A percentile compares a stretch with the other conserved stretches of the same genome.
phyloP scores from a whole-genome alignment of 2,329 filamentous ascomycete species.

The Cephalotrichum gorgonifer region DNA sequence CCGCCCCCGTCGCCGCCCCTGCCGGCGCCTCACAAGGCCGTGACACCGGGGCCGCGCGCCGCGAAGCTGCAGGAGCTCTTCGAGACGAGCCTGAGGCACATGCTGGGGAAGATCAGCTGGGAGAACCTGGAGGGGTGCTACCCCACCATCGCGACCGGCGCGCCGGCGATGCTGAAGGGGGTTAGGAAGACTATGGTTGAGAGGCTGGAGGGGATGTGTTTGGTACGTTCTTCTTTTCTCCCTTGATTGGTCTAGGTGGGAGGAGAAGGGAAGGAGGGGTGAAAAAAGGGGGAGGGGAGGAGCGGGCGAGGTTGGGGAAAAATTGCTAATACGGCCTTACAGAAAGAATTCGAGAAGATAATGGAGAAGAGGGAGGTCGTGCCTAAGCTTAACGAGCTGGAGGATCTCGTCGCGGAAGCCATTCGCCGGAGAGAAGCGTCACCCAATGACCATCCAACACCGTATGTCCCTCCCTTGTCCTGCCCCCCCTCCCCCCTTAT shows the following conservation, averaged over 20 bases:
- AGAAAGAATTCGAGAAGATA: constrained; percentile 49
- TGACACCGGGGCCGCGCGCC: constrained; percentile 46
- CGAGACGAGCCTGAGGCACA: constrained; percentile 38
- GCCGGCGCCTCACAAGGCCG: constrained; percentile 28
- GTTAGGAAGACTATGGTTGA: constrained; percentile 50
- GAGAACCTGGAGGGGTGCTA: constrained; percentile 51
- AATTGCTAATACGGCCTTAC: constrained; percentile 6
- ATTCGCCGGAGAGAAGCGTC: constrained; percentile 22
- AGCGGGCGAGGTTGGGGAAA: neutral
- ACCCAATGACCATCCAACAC: constrained; percentile 23
- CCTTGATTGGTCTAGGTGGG: too few relatives aligned
- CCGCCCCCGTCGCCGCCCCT: constrained; percentile 24
- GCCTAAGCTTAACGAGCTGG: constrained; percentile 47
- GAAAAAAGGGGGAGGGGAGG: constrained; percentile 7
- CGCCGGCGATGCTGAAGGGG: constrained; percentile 38
- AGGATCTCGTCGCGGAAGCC: constrained; percentile 43
- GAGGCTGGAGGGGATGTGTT: constrained; percentile 41
- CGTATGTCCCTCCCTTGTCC: constrained; percentile 24
- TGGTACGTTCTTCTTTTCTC: constrained; percentile 18
- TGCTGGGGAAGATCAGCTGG: constrained; percentile 44
- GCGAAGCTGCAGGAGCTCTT: constrained; percentile 43
- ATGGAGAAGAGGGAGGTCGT: constrained; percentile 41
- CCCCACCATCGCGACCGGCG: constrained; percentile 43
- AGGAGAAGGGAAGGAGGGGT: neutral
- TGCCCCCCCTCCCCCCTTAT: neutral